These are phyloP conservation scores for Cercospora zeina DNA, from an alignment of 2,329 filamentous ascomycete species.

Conservation along the genomic window DNA sequence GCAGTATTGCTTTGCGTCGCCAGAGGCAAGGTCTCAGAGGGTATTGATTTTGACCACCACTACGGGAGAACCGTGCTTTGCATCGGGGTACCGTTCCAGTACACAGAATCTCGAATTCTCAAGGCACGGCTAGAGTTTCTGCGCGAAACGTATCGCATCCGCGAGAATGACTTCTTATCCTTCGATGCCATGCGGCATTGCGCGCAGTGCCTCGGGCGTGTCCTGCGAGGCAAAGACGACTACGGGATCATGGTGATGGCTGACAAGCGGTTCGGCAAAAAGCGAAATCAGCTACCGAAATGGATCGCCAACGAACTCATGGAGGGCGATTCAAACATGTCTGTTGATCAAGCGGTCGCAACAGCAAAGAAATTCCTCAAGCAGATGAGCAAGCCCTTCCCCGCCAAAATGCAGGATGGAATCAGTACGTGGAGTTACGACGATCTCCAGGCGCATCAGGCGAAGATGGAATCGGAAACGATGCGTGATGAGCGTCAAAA, in stretches of 20 bases:
- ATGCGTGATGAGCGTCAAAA: constrained; percentile 61
- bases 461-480: constrained; percentile 68
- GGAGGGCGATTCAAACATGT: constrained; percentile 84
- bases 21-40: constrained; percentile 94
- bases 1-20: constrained; percentile 93
- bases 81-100: constrained; percentile 97
- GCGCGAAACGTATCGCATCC: constrained; percentile 94
- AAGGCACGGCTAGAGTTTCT: constrained; percentile 95
- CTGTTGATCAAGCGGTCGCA: constrained; percentile 91
- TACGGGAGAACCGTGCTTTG: constrained; percentile 94
- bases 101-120: constrained; percentile 94
- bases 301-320: constrained; percentile 91
- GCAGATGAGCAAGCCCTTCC: constrained; percentile 89
- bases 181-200: constrained; percentile 99
- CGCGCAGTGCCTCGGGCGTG: constrained; percentile 91
- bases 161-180: constrained; percentile 94
- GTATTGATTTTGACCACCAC: constrained; percentile 98
- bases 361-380: constrained; percentile 85
- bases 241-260: constrained; percentile 99
- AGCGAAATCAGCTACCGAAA: constrained; percentile 84
- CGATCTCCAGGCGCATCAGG: constrained; percentile 76
- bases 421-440: constrained; percentile 87
- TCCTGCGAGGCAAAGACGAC: constrained; percentile 93
- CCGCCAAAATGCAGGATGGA: constrained; percentile 78
- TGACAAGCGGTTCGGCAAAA: constrained; percentile 90